Conservation (phyloP, 129 eudicot genomes). For the Chrysanthemum seticuspe region DNA sequence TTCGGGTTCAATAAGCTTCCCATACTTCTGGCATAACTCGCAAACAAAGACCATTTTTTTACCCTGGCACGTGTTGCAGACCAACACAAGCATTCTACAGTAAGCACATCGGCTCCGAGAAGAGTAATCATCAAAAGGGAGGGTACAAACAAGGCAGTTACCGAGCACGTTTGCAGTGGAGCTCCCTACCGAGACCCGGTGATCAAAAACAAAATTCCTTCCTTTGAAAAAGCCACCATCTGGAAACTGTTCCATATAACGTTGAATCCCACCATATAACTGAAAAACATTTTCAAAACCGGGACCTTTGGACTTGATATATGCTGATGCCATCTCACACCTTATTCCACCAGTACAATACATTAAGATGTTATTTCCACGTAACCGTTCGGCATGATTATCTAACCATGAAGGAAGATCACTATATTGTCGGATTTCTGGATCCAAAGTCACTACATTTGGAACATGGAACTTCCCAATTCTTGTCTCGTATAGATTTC, state of each 20-base stretch:
- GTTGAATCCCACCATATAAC: conserved; percentile 95
- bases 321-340: conserved; percentile 98
- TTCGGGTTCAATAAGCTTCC: conserved; percentile 39
- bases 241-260: conserved; percentile 89
- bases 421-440: conserved; percentile 85
- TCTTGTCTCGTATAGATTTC: conserved; percentile 90
- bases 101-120: conserved; percentile 71
- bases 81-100: conserved; percentile 95
- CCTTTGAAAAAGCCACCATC: conserved; percentile 95
- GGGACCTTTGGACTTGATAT: conserved; percentile 86
- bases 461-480: conserved; percentile 79
- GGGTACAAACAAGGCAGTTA: conserved; percentile 60
- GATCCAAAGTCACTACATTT: conserved; percentile 80
- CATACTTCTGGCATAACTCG: conserved; percentile 72
- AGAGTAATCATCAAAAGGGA: conserved; percentile 79
- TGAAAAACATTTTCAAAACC: conserved; percentile 97
- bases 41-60: conserved; percentile 50
- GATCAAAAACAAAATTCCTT: conserved; percentile 94
- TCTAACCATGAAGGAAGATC: conserved; percentile 94
- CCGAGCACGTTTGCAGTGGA: conserved; percentile 48
- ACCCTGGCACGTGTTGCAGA: conserved; percentile 54
- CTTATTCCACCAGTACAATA: conserved; percentile 99
- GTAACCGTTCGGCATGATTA: conserved; percentile 57
- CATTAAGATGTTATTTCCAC: conserved; percentile 74
- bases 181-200: conserved; percentile 91